Evolutionary conservation across 352 stramenopile genomes (phyloP), one percentile per base, ranked within the genome.

Genomic region (Globisporangium yorkense): DNA sequence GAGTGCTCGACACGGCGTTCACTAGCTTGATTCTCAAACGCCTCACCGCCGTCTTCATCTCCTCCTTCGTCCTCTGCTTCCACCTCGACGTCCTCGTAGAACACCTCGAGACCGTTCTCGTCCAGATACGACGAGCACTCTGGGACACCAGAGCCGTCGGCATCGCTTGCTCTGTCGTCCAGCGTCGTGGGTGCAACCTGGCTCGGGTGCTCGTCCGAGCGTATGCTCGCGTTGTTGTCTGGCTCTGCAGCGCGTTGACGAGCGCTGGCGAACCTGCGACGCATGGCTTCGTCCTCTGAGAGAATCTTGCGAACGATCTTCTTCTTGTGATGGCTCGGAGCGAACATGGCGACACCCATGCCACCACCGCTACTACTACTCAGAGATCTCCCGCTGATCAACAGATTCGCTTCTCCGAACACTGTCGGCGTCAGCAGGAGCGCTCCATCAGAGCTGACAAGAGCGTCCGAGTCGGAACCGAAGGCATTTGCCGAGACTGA

Each of bases 281-380:
- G 57, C 24, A 59, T 21, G 5, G 64, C 62, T 35, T 80, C 68
- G 31, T 75, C 55, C 39, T 80, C 68, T 1, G 69, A 72, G 2
- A 80, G 31, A 33, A 77, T 59, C 50, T 71, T 75, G 15, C 64
- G 62, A 12, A 80, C 68, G 20, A 76, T 68, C 37, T 49, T 80
- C 48, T 80, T 80, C 20, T 48, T 65, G 7, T 44, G 47, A 50
- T 74, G 60, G 2, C 56, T 60, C 18, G 49, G 50, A 5, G 47
- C 18, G 2, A 41, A 50, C 20, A 41, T 15, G 37, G 2, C 13
- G 37, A 4, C 13, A 6, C 33, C 5, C 24, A 27, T 27, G 16
- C 27, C 33, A 29, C 50, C 13, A 10, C 41, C 4, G n/a, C 24
- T 15, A 3, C 33, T 29, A 15, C 31, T 31, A 24, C 45, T 39